These are phyloP conservation scores for Cryptococcus jaspeensis DNA, from an alignment of 1,284 basidiomycete genomes.

Conservation along the genomic window DNA sequence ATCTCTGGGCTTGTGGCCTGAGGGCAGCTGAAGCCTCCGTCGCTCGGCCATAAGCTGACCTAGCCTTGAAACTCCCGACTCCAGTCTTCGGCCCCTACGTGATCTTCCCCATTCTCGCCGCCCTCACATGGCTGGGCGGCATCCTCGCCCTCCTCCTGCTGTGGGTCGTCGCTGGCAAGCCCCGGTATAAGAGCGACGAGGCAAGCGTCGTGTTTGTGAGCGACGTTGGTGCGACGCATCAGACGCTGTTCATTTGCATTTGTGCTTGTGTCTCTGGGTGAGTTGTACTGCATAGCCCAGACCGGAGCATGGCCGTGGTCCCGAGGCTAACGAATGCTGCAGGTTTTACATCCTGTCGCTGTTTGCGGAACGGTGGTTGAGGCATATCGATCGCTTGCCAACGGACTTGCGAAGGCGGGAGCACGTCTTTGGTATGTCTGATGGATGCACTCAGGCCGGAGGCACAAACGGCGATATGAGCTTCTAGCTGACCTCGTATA, in stretches of 20 bases:
- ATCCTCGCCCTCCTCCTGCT: constrained; percentile 47
- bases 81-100: constrained; percentile 51
- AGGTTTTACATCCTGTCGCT: constrained; percentile 50
- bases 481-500: constrained; percentile 3
- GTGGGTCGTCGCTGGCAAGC: constrained; percentile 50
- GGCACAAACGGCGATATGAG: no score
- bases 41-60: neutral
- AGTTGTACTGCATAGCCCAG: constrained; percentile 16
- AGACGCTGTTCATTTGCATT: constrained; percentile 52
- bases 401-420: constrained; percentile 50
- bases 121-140: constrained; percentile 42
- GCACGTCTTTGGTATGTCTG: constrained; percentile 39
- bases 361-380: constrained; percentile 54
- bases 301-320: no score
- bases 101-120: constrained; percentile 40
- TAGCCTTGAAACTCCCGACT: neutral
- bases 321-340: neutral
- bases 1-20: neutral
- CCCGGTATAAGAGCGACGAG: constrained; percentile 46
- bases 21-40: no score
- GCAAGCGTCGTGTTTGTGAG: constrained; percentile 53
- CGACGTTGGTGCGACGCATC: constrained; percentile 53
- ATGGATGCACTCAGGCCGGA: neutral
- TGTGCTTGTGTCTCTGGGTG: constrained; percentile 31
- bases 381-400: constrained; percentile 55